Evolutionary conservation across 2,329 filamentous ascomycete species (phyloP).

Genomic region (Rutstroemia sp.): DNA sequence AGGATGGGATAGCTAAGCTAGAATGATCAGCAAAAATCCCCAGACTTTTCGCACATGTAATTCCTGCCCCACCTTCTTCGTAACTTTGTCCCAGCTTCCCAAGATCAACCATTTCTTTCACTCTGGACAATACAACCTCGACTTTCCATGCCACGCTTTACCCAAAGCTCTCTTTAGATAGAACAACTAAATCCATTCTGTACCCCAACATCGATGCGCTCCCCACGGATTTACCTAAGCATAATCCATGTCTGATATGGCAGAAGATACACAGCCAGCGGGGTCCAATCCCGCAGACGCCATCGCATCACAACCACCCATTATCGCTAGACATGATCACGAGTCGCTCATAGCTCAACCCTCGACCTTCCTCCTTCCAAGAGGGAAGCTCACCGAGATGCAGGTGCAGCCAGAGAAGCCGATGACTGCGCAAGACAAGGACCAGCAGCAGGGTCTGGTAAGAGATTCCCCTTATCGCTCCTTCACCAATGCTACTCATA

Average conservation of each 20-base stretch:
- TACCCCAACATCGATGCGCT: slow-evolving; percentile 6
- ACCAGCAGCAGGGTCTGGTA: slow-evolving; percentile 74
- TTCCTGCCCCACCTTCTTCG: slow-evolving; percentile 4
- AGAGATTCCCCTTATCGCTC: slow-evolving; percentile 31
- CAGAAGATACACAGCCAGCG: slow-evolving; percentile 25
- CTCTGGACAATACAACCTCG: not conserved
- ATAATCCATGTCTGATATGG: slow-evolving; percentile 29
- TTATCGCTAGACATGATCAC: slow-evolving; percentile 25
- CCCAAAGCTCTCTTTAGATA: not conserved
- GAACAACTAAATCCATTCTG: not conserved
- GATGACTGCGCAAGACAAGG: slow-evolving; percentile 60
- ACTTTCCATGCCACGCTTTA: not conserved
- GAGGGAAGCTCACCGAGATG: slow-evolving; percentile 9
- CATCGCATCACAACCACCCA: slow-evolving; percentile 22
- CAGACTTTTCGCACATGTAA: not conserved
- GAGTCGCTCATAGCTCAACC: slow-evolving; percentile 30
- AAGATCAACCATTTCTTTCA: not conserved
- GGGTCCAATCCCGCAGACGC: slow-evolving; percentile 21
- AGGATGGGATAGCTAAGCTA: not conserved
- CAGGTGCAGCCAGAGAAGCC: slow-evolving; percentile 25
- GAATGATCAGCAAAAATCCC: not conserved
- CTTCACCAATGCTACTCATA: not conserved
- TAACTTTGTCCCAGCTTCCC: slow-evolving; percentile 6
- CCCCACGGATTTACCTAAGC: slow-evolving; percentile 3
- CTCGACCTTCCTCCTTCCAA: slow-evolving; percentile 30